Percentiles rank a stretch among this genome's conserved stretches.
Evolutionary conservation across 768 basidiomycete species (phyloP).

Genomic region (Termitomyces sp.): DNA sequence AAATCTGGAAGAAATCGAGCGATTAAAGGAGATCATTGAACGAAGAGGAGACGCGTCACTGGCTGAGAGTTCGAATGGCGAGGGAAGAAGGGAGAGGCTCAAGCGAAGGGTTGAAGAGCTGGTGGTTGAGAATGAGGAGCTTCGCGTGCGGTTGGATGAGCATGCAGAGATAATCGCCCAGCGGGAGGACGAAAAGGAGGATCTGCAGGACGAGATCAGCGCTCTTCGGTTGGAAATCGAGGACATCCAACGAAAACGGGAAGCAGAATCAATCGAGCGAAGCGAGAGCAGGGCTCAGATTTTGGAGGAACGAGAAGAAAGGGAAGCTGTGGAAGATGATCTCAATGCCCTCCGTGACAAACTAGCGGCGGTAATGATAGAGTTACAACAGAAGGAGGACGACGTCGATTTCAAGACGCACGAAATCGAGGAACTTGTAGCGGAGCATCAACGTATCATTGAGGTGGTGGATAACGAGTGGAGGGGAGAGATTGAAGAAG

Average conservation of each 20-base stretch:
- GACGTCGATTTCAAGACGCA: constrained; percentile 75
- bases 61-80: constrained; percentile 33
- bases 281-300: constrained; percentile 69
- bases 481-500: constrained; percentile 84
- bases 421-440: constrained; percentile 75
- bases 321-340: constrained; percentile 77
- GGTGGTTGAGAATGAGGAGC: constrained; percentile 58
- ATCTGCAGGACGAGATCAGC: constrained; percentile 62
- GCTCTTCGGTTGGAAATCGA: constrained; percentile 62
- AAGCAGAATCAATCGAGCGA: constrained; percentile 62
- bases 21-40: constrained; percentile 65
- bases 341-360: constrained; percentile 70
- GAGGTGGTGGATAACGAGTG: constrained; percentile 78
- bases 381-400: constrained; percentile 82
- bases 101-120: constrained; percentile 51
- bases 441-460: constrained; percentile 69
- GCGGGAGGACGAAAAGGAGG: constrained; percentile 68
- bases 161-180: constrained; percentile 49
- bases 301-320: constrained; percentile 65
- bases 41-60: constrained; percentile 37
- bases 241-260: constrained; percentile 52
- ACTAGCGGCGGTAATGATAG: constrained; percentile 75
- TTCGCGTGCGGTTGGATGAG: constrained; percentile 52
- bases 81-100: constrained; percentile 35
- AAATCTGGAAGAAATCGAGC: constrained; percentile 78